Evolutionary conservation across 2,329 filamentous ascomycete species (phyloP).

Genomic region (Trichoderma sp.): DNA sequence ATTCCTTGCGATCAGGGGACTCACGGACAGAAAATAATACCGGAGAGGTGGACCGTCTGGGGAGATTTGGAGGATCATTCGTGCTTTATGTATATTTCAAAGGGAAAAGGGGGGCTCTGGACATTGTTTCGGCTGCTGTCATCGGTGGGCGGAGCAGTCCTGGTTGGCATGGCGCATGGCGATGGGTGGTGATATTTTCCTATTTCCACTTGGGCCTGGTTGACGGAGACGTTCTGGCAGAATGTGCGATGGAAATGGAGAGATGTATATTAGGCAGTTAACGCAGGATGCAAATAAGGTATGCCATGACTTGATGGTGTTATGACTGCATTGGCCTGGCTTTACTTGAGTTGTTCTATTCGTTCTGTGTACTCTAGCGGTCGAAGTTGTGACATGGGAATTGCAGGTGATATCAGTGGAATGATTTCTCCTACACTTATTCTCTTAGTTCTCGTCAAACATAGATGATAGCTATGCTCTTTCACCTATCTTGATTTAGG

Average conservation of each 20-base stretch:
- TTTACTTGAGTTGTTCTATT: not conserved
- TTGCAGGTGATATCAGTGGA: not conserved
- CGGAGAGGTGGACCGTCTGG: not conserved
- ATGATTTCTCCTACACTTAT: not conserved
- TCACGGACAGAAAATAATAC: constrained; percentile 18
- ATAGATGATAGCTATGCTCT: not conserved
- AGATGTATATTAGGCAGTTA: constrained; percentile 23
- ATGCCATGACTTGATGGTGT: constrained; percentile 14
- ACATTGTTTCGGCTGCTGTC: constrained; percentile 22
- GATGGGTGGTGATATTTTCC: constrained; percentile 21
- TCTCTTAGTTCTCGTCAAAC: not conserved
- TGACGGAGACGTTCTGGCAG: constrained; percentile 14
- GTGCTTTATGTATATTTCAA: constrained; percentile 23
- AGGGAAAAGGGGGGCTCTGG: constrained; percentile 14
- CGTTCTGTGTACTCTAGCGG: not conserved
- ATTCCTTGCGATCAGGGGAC: constrained; percentile 15
- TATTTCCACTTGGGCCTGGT: constrained; percentile 19
- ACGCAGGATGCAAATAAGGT: constrained; percentile 12
- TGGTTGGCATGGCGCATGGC: constrained; percentile 24
- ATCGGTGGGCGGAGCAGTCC: constrained; percentile 24
- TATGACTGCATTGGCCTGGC: not conserved
- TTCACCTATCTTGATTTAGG: not conserved
- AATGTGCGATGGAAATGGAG: constrained; percentile 10
- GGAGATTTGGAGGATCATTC: constrained; percentile 11
- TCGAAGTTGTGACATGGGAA: not conserved